Evolutionary conservation across 2,329 filamentous ascomycete species (phyloP).

Genomic region (Talaromyces sp.): DNA sequence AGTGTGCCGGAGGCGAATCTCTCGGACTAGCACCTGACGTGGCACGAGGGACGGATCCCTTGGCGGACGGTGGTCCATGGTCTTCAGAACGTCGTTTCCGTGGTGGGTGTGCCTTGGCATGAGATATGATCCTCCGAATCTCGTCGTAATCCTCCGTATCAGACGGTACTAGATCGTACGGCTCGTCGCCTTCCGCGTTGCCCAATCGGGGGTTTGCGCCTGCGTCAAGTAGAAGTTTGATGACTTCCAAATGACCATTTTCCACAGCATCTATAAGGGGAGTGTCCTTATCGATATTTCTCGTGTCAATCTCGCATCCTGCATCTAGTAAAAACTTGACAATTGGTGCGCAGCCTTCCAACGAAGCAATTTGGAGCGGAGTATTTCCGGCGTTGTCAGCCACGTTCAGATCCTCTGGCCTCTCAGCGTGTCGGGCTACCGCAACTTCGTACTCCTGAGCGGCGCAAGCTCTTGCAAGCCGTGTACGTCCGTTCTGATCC

Average conservation of each 20-base stretch:
- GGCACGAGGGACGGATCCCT: conserved; percentile 41
- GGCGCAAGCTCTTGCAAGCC: conserved; percentile 84
- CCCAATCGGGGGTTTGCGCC: conserved; percentile 89
- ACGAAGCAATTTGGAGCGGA: conserved; percentile 84
- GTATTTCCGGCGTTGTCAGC: conserved; percentile 96
- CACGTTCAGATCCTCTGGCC: conserved; percentile 83
- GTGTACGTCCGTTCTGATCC: conserved; percentile 88
- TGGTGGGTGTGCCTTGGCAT: conserved; percentile 56
- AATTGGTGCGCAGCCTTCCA: conserved; percentile 82
- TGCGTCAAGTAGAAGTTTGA: conserved; percentile 76
- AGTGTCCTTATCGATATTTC: conserved; percentile 79
- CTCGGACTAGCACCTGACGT: conserved; percentile 46
- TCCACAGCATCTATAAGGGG: conserved; percentile 94
- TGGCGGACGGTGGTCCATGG: conserved; percentile 30
- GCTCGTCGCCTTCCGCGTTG: conserved; percentile 89
- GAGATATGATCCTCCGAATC: conserved; percentile 67
- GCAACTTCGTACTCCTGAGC: conserved; percentile 77
- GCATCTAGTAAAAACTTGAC: conserved; percentile 82
- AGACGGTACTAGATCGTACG: conserved; percentile 74
- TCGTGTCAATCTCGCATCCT: conserved; percentile 78
- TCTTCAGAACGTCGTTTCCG: conserved; percentile 45
- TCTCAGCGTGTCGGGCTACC: conserved; percentile 69
- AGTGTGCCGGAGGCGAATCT: conserved; percentile 41
- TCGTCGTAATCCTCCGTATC: conserved; percentile 75
- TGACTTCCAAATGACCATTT: conserved; percentile 86